These are phyloP conservation scores for Saksenaea vasiformis DNA, from an alignment of 371 early-diverging fungal species.

Conservation along the genomic window DNA sequence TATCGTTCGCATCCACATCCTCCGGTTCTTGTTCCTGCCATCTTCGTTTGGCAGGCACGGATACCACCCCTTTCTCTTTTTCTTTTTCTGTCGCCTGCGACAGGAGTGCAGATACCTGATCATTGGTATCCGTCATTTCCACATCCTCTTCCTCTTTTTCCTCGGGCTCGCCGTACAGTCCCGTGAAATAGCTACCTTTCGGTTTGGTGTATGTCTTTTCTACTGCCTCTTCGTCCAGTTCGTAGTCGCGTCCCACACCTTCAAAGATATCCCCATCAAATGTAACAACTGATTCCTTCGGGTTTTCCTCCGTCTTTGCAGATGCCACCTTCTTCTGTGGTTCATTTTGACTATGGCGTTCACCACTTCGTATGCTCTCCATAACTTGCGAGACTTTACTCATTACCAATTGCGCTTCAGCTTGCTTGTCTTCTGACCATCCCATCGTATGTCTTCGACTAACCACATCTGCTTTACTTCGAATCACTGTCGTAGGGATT, in stretches of 20 bases:
- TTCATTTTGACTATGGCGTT: slow-evolving; percentile 16
- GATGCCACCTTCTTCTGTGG: slow-evolving; percentile 6
- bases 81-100: slow-evolving; percentile 15
- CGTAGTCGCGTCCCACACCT: slow-evolving; percentile 82
- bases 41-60: slow-evolving; percentile 10
- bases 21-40: slow-evolving; percentile 14
- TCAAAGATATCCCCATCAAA: slow-evolving; percentile 85
- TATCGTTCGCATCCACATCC: slow-evolving; percentile 47
- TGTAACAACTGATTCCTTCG: slow-evolving; percentile 23
- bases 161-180: slow-evolving; percentile 18
- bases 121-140: slow-evolving; percentile 5
- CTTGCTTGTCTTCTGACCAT: slow-evolving; percentile 36
- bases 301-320: slow-evolving; percentile 35
- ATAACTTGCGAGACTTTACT: slow-evolving; percentile 75
- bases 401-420: slow-evolving; percentile 69
- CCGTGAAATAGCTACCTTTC: slow-evolving; percentile 28
- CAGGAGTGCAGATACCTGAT: slow-evolving; percentile 8
- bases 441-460: slow-evolving; percentile 22
- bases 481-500: slow-evolving; percentile 75
- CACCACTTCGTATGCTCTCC: slow-evolving; percentile 45
- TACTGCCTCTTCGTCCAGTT: slow-evolving; percentile 42
- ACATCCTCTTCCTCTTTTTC: slow-evolving; percentile 22
- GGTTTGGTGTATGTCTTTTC: neutral
- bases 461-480: slow-evolving; percentile 69
- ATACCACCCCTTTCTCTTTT: slow-evolving; percentile 4